Base-by-base conservation (phyloP, 2,329 filamentous ascomycete genomes). In the Fusarium compactum region DNA sequence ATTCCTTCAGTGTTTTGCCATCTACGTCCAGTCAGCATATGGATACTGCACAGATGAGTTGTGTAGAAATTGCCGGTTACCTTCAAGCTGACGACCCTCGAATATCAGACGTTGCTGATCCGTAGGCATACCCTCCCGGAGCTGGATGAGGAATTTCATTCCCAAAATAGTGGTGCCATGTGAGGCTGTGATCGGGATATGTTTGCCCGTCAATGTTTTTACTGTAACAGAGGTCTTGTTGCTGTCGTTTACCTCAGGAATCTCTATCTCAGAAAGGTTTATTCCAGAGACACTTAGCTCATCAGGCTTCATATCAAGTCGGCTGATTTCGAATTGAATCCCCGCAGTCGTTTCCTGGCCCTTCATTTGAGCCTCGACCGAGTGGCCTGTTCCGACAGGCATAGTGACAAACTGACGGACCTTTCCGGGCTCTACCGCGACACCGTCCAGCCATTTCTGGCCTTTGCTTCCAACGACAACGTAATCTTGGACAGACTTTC, bases 371-470 rank as follows among this genome's bases (percentile, higher is more conserved):
- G 30, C 11, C 3, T 61, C 61, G 2, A 61, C 5, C 0, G 60
- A 67, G 2, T 40, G 22, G 0, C 46, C 55, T 9, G 40, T 32
- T 6, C 50, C 45, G 1, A 15, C 20, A 0, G 60, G 50, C 48
- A 55, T 43, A 6, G 53, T 48, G 0, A 66, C 48, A 2, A 66
- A 59, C 20, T 66, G 63, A 0, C 53, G 53, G 3, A 66, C 53
- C 0, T 30, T 22, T 0, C 53, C 53, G 0, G 25, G 43, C 7
- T 46, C 25, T 1, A 43, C 10, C 0, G 25, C 38, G 0, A 52
- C 3, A 1, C 63, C 63, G 12, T 66, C 63, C 0, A 66, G 38
- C 53, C 55, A 67, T 0, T 11, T 1, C 9, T 61, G 56, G 0
- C 14, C 2, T 0, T 56, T 16, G 32, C 8, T 18, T 18, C 32